Conservation (phyloP, 768 basidiomycete genomes). For the Rhodotorula graminis region DNA sequence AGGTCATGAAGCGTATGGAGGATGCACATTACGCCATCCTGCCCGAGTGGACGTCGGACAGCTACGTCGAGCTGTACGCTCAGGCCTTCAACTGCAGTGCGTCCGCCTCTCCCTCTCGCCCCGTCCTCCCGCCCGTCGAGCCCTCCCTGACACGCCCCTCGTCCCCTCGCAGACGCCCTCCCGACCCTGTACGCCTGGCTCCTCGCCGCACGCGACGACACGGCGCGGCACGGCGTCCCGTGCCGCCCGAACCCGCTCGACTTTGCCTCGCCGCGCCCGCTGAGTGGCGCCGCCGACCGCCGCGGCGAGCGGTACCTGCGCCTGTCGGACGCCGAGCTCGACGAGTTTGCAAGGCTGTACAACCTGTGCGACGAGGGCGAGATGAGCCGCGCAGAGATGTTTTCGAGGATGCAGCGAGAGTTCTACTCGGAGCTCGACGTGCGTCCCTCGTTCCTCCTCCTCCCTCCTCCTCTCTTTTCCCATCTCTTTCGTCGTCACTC, state of each 20-base stretch:
- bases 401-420: not conserved
- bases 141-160: no score
- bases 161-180: not conserved
- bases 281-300: not conserved
- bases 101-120: not conserved
- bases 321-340: not conserved
- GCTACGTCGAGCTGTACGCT: not conserved
- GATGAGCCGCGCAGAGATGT: not conserved
- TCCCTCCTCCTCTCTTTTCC: not conserved
- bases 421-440: not conserved
- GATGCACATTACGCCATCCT: not conserved
- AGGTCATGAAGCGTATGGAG: not conserved
- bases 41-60: not conserved
- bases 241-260: not conserved
- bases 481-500: no score
- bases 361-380: no score
- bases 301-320: not conserved
- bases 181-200: not conserved
- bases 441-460: not conserved
- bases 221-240: not conserved
- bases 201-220: no score
- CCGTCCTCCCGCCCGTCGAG: not conserved
- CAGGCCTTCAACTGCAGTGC: not conserved
- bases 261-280: not conserved
- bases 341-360: not conserved